Evolutionary conservation across 805 yeast species (phyloP).

Genomic region (Candida takata): DNA sequence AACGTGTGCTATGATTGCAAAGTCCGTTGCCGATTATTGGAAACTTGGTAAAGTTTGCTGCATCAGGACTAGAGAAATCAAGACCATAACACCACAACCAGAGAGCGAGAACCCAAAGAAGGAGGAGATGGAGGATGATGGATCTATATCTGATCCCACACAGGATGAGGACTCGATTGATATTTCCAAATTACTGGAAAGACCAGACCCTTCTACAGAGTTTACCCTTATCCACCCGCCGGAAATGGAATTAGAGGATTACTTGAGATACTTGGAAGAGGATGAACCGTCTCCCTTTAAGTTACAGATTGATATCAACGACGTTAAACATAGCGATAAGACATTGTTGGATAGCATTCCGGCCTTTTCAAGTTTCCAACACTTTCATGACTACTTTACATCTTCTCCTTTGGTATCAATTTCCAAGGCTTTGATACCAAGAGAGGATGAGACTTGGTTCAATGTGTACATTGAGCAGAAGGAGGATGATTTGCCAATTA

Average conservation of each 20-base stretch:
- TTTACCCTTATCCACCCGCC: slow-evolving; percentile 27
- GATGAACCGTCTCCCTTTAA: slow-evolving; percentile 25
- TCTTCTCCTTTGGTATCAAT: slow-evolving; percentile 43
- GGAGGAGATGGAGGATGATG: slow-evolving; percentile 1
- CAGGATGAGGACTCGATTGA: slow-evolving; percentile 27
- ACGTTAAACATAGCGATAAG: slow-evolving; percentile 27
- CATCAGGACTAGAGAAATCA: slow-evolving; percentile 44
- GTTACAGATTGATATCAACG: slow-evolving; percentile 24
- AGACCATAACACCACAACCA: slow-evolving; percentile 14
- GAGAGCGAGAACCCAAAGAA: slow-evolving; percentile 2
- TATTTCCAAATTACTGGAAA: slow-evolving; percentile 26
- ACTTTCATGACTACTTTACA: slow-evolving; percentile 25
- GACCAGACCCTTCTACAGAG: slow-evolving; percentile 24
- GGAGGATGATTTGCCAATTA: slow-evolving; percentile 31
- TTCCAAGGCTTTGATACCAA: slow-evolving; percentile 58
- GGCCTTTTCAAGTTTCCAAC: slow-evolving; percentile 23
- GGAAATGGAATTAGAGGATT: slow-evolving; percentile 25
- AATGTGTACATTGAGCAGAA: slow-evolving; percentile 47
- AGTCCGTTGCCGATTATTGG: slow-evolving; percentile 76
- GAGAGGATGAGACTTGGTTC: slow-evolving; percentile 59
- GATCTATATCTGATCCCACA: too few relatives aligned
- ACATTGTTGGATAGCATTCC: slow-evolving; percentile 29
- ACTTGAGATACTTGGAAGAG: slow-evolving; percentile 4
- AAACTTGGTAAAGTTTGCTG: slow-evolving; percentile 63
- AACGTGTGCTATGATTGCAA: slow-evolving; percentile 62